phyloP scores from a whole-genome alignment of 2,329 filamentous ascomycete species.

The Sarocladium oryzae region DNA sequence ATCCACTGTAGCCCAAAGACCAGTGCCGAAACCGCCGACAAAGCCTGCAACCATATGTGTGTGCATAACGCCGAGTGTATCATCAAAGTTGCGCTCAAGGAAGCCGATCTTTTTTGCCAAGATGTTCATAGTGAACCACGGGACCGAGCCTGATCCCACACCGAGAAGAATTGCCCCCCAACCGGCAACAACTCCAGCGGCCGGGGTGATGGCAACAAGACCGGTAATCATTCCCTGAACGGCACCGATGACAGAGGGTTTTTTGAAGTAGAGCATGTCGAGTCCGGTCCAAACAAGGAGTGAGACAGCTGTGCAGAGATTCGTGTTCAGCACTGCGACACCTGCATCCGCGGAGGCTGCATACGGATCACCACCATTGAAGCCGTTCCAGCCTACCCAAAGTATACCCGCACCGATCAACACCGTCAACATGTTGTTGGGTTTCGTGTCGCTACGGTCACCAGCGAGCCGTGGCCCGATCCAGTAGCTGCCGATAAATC shows the following conservation, averaged over 20 bases:
- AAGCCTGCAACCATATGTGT: slow-evolving; percentile 14
- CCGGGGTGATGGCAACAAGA: slow-evolving; percentile 12
- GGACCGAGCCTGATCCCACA: slow-evolving; percentile 11
- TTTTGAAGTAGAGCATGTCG: slow-evolving; percentile 12
- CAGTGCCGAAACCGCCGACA: slow-evolving; percentile 13
- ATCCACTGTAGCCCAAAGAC: slow-evolving; percentile 13
- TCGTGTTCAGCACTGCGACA: slow-evolving; percentile 13
- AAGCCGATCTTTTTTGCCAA: slow-evolving; percentile 10
- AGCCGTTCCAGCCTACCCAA: slow-evolving; percentile 14
- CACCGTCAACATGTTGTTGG: slow-evolving; percentile 11
- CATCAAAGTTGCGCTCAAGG: slow-evolving; percentile 12
- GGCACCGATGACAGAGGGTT: slow-evolving; percentile 12
- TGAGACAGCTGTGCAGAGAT: slow-evolving; percentile 13
- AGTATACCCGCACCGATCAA: slow-evolving; percentile 13
- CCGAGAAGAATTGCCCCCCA: slow-evolving; percentile 13
- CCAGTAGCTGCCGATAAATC: slow-evolving; percentile 13
- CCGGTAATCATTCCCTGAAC: slow-evolving; percentile 14
- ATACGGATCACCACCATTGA: slow-evolving; percentile 13
- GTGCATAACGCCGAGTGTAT: slow-evolving; percentile 11
- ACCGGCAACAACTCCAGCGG: slow-evolving; percentile 13
- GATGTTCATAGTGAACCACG: slow-evolving; percentile 13
- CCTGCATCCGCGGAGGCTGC: slow-evolving; percentile 13
- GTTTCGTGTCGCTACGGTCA: slow-evolving; percentile 10
- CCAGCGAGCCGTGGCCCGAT: slow-evolving; percentile 11
- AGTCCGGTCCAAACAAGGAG: slow-evolving; percentile 11